Evolutionary conservation across 805 yeast species (phyloP).

Genomic region (Metschnikowia similis): DNA sequence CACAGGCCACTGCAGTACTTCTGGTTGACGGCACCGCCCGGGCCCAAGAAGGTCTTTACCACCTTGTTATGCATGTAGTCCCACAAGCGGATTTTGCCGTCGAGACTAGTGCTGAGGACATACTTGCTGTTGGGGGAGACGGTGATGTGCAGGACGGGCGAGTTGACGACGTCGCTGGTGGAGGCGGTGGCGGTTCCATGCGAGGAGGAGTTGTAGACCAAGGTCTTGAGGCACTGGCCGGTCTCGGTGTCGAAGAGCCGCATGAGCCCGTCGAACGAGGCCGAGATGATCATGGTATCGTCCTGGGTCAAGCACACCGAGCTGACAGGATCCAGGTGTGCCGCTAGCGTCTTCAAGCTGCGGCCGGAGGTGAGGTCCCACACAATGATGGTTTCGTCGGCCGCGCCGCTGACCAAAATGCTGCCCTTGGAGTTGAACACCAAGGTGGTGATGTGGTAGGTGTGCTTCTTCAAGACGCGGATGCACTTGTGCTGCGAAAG

Average conservation of each 20-base stretch:
- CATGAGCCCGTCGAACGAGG: slow-evolving; percentile 88
- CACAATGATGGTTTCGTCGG: slow-evolving; percentile 85
- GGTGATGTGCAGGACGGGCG: slow-evolving; percentile 71
- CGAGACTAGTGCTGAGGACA: slow-evolving; percentile 72
- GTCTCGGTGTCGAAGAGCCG: slow-evolving; percentile 82
- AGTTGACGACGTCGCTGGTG: slow-evolving; percentile 42
- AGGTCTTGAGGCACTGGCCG: slow-evolving; percentile 88
- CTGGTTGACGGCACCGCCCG: slow-evolving; percentile 35
- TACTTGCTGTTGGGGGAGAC: slow-evolving; percentile 80
- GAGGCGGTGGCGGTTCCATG: slow-evolving; percentile 58
- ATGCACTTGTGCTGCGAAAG: slow-evolving; percentile 47
- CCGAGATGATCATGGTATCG: slow-evolving; percentile 78
- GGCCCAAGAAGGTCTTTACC: slow-evolving; percentile 61
- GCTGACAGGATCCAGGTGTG: slow-evolving; percentile 89
- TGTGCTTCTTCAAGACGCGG: slow-evolving; percentile 65
- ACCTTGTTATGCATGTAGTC: slow-evolving; percentile 79
- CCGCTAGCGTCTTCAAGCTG: slow-evolving; percentile 74
- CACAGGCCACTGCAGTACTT: slow-evolving; percentile 51
- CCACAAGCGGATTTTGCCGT: slow-evolving; percentile 79
- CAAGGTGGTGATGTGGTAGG: slow-evolving; percentile 75
- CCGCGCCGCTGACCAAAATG: slow-evolving; percentile 71
- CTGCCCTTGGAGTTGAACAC: slow-evolving; percentile 73
- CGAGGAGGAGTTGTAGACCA: slow-evolving; percentile 70
- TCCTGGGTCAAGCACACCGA: slow-evolving; percentile 71
- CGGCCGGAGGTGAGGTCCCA: slow-evolving; percentile 81